Evolutionary conservation across 208 protist genomes (phyloP).

Genomic region (Angomonas deanei): DNA sequence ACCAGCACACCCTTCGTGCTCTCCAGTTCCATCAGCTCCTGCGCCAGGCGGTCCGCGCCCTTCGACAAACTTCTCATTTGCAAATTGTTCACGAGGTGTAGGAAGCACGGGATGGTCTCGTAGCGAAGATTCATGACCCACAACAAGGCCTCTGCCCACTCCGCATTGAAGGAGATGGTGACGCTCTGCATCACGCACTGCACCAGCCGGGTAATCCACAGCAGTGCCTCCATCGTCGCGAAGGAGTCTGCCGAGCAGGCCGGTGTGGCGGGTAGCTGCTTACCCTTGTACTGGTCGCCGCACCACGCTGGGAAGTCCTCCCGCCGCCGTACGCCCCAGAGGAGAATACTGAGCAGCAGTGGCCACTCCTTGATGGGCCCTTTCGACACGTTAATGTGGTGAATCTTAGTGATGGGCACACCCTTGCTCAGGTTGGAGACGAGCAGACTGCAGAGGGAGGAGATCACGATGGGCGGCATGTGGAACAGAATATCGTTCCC

Average conservation of each 20-base stretch:
- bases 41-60: constrained; percentile 67
- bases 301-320: neutral
- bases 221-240: constrained; percentile 36
- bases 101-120: constrained; percentile 64
- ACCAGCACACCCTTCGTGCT: constrained; percentile 60
- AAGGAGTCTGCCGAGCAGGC: too few relatives aligned
- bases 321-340: constrained; percentile 60
- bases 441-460: constrained; percentile 69
- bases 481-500: constrained; percentile 32
- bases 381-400: constrained; percentile 78
- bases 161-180: constrained; percentile 66
- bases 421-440: constrained; percentile 42
- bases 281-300: neutral
- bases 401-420: constrained; percentile 76
- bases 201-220: constrained; percentile 69
- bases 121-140: constrained; percentile 54
- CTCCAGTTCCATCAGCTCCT: constrained; percentile 42
- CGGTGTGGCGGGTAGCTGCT: neutral
- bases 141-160: constrained; percentile 57
- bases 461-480: constrained; percentile 38
- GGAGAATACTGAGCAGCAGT: constrained; percentile 68
- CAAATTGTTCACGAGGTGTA: constrained; percentile 80
- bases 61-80: constrained; percentile 85
- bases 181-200: constrained; percentile 85
- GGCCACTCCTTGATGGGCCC: constrained; percentile 74